Conservation (phyloP, 495 filamentous ascomycete genomes). For the Articulospora tetracladia region DNA sequence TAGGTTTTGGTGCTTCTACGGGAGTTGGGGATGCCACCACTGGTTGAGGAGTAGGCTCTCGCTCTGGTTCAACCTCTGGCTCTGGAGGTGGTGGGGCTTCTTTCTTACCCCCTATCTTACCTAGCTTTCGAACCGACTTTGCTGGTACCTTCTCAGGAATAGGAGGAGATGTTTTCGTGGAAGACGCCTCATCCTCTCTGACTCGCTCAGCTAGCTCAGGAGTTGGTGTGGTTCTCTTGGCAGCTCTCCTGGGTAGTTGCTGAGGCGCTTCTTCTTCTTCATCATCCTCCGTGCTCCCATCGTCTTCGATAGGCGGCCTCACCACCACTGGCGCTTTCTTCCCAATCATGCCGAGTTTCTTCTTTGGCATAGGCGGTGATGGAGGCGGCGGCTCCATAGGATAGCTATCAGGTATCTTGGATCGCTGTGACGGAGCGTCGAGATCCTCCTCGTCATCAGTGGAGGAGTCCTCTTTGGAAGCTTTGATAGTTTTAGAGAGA, state of each 20-base stretch:
- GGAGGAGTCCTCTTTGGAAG: conserved; percentile 8
- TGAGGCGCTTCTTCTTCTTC: neutral
- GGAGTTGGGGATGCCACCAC: neutral
- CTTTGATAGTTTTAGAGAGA: conserved; percentile 10
- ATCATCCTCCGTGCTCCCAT: conserved; percentile 11
- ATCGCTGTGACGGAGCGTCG: conserved; percentile 23
- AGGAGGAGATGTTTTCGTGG: conserved; percentile 19
- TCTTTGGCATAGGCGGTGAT: conserved; percentile 11
- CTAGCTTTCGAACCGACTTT: conserved; percentile 21
- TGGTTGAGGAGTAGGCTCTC: conserved; percentile 3
- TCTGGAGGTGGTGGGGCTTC: conserved; percentile 4
- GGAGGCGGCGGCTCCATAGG: neutral
- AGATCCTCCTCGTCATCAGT: conserved; percentile 28
- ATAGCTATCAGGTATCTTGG: conserved; percentile 23
- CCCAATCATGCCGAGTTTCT: conserved; percentile 14
- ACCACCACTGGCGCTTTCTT: neutral
- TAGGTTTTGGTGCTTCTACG: neutral
- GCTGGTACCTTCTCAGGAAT: conserved; percentile 9
- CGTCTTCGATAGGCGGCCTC: conserved; percentile 19
- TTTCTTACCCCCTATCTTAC: conserved; percentile 27
- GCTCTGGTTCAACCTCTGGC: neutral
- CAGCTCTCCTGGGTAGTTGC: neutral
- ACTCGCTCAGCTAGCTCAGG: neutral
- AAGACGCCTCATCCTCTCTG: conserved; percentile 11
- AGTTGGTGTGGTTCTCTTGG: neutral